A percentile compares a stretch with the other conserved stretches of the same genome.
These are phyloP conservation scores for Tetrapisispora namnaoensis DNA, from an alignment of 805 yeast genomes.

Conservation along the genomic window DNA sequence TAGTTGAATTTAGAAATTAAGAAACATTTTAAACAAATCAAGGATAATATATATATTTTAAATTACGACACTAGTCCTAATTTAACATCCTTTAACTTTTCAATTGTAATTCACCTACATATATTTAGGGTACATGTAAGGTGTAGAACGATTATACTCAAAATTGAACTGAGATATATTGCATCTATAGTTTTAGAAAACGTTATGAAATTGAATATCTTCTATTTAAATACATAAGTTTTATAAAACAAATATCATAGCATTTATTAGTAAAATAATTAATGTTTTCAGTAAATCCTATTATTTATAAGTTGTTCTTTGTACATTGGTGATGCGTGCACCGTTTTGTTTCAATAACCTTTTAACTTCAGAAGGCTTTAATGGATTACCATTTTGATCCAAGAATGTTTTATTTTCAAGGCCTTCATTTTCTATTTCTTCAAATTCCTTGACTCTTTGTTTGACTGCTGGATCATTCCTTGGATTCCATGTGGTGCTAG, in stretches of 20 bases:
- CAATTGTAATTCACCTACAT: too few relatives aligned
- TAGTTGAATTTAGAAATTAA: conserved; percentile 33
- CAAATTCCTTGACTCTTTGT: conserved; percentile 3
- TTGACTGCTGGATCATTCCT: conserved; percentile 1
- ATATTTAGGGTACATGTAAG: too few relatives aligned
- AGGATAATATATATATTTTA: too few relatives aligned
- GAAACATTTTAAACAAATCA: not conserved
- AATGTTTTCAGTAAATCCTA: not conserved
- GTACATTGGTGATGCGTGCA: conserved; percentile 2
- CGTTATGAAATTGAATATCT: not conserved
- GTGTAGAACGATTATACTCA: too few relatives aligned
- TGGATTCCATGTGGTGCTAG: not conserved
- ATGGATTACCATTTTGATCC: conserved; percentile 3
- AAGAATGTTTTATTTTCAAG: conserved; percentile 2
- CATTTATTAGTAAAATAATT: too few relatives aligned
- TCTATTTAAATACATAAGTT: too few relatives aligned
- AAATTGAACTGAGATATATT: too few relatives aligned
- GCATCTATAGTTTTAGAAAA: not conserved
- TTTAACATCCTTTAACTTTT: too few relatives aligned
- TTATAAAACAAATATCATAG: too few relatives aligned
- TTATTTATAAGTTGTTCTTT: conserved; percentile 1
- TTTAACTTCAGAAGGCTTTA: conserved; percentile 4
- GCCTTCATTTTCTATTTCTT: not conserved
- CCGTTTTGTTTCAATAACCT: conserved; percentile 4
- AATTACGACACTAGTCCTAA: too few relatives aligned